Percentiles rank a stretch among this genome's conserved stretches.
These are phyloP conservation scores for Mycena olivaceomarginata DNA, from an alignment of 768 basidiomycete genomes.

Conservation along the genomic window DNA sequence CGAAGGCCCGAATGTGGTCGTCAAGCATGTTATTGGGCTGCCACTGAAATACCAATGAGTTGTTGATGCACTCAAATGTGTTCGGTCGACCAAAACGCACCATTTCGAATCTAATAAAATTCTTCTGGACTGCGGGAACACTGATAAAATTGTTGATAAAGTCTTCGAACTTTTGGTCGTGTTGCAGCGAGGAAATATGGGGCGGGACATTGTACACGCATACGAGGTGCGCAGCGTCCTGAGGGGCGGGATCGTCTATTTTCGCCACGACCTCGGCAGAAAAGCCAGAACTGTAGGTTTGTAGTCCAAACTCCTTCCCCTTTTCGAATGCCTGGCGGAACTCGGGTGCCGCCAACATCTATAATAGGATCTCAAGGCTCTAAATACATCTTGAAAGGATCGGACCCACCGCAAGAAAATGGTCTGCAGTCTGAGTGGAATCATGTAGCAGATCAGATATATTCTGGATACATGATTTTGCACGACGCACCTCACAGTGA, in stretches of 20 bases:
- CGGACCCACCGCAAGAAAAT: neutral
- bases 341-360: neutral
- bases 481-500: neutral
- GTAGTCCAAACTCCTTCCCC: neutral
- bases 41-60: neutral
- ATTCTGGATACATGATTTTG: neutral
- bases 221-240: neutral
- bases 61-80: neutral
- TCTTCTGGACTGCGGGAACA: neutral
- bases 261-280: neutral
- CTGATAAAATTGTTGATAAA: neutral
- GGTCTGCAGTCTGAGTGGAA: neutral
- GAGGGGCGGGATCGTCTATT: neutral
- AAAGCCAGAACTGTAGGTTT: neutral
- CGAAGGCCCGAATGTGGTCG: constrained; percentile 15
- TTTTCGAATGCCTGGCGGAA: neutral
- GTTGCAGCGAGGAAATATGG: neutral
- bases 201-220: constrained; percentile 1
- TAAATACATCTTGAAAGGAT: neutral
- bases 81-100: neutral
- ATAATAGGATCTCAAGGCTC: neutral
- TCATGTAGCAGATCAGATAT: neutral
- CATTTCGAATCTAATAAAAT: neutral
- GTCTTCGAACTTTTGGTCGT: neutral
- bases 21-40: neutral